Conservation (phyloP, 2,329 filamentous ascomycete genomes). For the Aspergillus tubingensis region DNA sequence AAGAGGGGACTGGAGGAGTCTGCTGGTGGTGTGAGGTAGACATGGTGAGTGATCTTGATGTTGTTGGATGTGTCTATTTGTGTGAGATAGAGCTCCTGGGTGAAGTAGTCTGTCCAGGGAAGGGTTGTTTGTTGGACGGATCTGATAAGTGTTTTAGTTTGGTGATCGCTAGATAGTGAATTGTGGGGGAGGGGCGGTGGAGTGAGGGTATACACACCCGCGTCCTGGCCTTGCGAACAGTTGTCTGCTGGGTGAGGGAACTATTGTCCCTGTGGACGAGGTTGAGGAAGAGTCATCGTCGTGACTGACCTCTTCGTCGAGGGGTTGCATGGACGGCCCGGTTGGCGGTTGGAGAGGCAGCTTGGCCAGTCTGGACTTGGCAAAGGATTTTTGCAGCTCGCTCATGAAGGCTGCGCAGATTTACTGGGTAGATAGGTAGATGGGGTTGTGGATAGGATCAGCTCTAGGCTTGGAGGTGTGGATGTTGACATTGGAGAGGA, state of each 20-base stretch:
- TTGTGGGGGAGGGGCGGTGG: neutral
- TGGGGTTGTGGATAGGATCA: neutral
- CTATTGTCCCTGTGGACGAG: constrained; percentile 89
- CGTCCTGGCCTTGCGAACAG: constrained; percentile 67
- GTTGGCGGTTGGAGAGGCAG: constrained; percentile 58
- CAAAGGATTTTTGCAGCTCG: constrained; percentile 76
- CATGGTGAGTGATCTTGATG: constrained; percentile 69
- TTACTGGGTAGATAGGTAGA: neutral
- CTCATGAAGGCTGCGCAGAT: constrained; percentile 60
- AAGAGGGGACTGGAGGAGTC: constrained; percentile 73
- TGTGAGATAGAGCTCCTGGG: constrained; percentile 76
- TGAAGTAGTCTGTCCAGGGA: constrained; percentile 88
- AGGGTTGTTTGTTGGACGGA: constrained; percentile 61
- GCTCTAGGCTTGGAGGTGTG: neutral
- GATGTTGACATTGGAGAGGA: neutral
- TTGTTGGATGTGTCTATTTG: constrained; percentile 36
- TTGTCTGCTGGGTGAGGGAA: constrained; percentile 72
- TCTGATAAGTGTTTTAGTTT: constrained; percentile 7
- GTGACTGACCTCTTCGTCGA: constrained; percentile 25
- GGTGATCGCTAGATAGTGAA: neutral
- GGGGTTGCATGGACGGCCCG: constrained; percentile 42
- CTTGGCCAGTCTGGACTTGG: constrained; percentile 69
- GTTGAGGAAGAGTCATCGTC: constrained; percentile 80
- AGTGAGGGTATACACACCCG: constrained; percentile 53
- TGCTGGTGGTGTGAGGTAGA: constrained; percentile 78